Conservation (phyloP, 306 rosid genomes). For the Dryas octopetala region DNA sequence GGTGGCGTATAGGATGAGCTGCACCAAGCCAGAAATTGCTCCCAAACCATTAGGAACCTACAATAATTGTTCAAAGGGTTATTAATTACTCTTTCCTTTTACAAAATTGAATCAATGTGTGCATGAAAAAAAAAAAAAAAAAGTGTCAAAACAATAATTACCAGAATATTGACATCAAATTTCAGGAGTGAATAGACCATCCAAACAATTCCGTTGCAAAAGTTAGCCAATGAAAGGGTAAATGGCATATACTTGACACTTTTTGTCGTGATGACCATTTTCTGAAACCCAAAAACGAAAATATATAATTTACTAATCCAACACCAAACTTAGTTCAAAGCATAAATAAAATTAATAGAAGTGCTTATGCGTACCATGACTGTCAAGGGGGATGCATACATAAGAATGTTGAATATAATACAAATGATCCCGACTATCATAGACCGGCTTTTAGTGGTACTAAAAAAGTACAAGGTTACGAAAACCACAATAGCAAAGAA, state of each 20-base stretch:
- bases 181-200: conserved; percentile 45
- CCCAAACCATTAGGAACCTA: conserved; percentile 52
- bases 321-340: no score
- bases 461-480: conserved; percentile 24
- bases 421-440: conserved; percentile 43
- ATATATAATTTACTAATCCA: neutral
- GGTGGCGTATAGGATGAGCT: conserved; percentile 39
- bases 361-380: conserved; percentile 53
- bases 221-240: conserved; percentile 59
- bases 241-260: conserved; percentile 81
- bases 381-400: conserved; percentile 78
- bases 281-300: conserved; percentile 38
- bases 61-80: neutral
- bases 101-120: neutral
- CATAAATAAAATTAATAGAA: no score
- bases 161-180: conserved; percentile 44
- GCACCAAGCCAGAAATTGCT: conserved; percentile 40
- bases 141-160: neutral
- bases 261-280: conserved; percentile 57
- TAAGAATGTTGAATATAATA: conserved; percentile 51
- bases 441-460: conserved; percentile 20
- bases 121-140: neutral
- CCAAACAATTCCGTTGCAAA: conserved; percentile 53
- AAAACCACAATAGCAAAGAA: conserved; percentile 28
- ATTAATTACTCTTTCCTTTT: neutral